Conservation (phyloP, 2,329 filamentous ascomycete species). For the Colletotrichum sp. region DNA sequence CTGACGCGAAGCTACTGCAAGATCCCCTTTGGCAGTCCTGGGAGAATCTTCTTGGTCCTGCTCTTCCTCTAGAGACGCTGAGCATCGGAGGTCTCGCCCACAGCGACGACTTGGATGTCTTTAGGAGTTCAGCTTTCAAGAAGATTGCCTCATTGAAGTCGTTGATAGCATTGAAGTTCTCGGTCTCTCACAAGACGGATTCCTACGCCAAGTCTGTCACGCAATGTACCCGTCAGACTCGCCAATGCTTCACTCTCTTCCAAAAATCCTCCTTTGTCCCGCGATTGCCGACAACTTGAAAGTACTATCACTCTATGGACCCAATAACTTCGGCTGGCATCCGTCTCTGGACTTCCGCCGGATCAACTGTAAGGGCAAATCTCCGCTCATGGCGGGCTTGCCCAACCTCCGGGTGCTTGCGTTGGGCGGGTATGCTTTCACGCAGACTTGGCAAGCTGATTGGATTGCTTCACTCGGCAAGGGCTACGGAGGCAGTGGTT, state of each 20-base stretch:
- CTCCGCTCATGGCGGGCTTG: accelerated
- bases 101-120: not conserved
- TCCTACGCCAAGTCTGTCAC: accelerated
- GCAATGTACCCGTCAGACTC: accelerated
- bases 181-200: accelerated
- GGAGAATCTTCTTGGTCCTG: not conserved
- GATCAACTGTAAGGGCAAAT: not conserved
- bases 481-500: accelerated
- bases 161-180: not conserved
- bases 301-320: not conserved
- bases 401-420: accelerated
- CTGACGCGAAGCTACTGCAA: not conserved
- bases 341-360: accelerated
- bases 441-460: not conserved
- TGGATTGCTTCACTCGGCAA: not conserved
- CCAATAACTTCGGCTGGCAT: accelerated
- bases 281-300: not conserved
- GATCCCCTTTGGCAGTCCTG: not conserved
- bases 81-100: not conserved
- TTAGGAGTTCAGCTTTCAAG: too few species aligned
- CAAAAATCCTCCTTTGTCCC: not conserved
- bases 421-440: not conserved
- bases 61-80: not conserved
- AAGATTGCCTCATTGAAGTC: not conserved
- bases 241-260: accelerated